These are phyloP conservation scores for Aureobasidium namibiae DNA, from an alignment of 2,329 filamentous ascomycete species.

Conservation along the genomic window DNA sequence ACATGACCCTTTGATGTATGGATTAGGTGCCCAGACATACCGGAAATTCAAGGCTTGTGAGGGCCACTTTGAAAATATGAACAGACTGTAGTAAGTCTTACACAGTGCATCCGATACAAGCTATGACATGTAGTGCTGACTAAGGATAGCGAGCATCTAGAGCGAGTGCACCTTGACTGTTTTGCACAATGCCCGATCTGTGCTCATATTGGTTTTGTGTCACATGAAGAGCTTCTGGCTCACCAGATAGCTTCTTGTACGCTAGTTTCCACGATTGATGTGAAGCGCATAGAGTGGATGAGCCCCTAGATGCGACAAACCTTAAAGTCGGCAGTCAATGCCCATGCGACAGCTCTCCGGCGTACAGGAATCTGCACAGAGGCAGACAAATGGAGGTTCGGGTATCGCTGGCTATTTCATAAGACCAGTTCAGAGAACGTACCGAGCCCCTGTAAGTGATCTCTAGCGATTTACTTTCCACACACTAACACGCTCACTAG, in stretches of 20 bases:
- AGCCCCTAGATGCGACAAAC: not conserved
- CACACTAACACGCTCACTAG: not conserved
- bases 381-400: not conserved
- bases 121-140: not conserved
- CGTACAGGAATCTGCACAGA: not conserved
- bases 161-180: not conserved
- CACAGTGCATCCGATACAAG: no score
- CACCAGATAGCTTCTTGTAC: not conserved
- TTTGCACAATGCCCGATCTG: not conserved
- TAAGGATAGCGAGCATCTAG: not conserved
- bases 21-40: not conserved
- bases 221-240: not conserved
- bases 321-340: not conserved
- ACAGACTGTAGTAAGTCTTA: not conserved
- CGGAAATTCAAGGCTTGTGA: not conserved
- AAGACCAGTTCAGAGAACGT: not conserved
- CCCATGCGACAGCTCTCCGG: no score
- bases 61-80: not conserved
- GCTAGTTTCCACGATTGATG: not conserved
- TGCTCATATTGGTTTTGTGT: not conserved
- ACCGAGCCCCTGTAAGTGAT: not conserved
- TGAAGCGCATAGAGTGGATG: not conserved
- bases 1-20: not conserved
- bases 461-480: accelerated
- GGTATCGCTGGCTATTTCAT: not conserved